A percentile compares a stretch with the other conserved stretches of the same genome.
phyloP scores from a whole-genome alignment of 148 eudicot species.

The Dysphania ambrosioides region DNA sequence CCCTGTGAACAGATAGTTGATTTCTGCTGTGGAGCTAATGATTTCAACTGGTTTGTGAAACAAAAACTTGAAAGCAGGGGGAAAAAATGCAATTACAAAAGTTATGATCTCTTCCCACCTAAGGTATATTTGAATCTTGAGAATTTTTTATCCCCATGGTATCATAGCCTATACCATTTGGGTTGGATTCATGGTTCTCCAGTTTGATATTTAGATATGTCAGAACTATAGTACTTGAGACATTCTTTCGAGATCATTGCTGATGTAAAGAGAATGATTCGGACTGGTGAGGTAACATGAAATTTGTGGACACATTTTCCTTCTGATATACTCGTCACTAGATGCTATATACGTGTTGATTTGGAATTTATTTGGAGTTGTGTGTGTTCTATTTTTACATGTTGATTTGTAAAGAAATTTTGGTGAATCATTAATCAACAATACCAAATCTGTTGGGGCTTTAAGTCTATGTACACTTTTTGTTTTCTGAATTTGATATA shows the following conservation, averaged over 20 bases:
- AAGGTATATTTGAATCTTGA: slow-evolving; percentile 45
- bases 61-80: slow-evolving; percentile 69
- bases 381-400: neutral
- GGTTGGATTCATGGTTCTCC: neutral
- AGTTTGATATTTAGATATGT: neutral
- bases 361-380: no score
- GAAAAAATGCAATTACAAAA: slow-evolving; percentile 64
- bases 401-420: no score
- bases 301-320: no score
- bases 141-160: neutral
- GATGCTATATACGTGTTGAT: no score
- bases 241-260: neutral
- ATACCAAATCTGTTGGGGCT: neutral
- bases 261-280: neutral
- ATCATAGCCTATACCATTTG: neutral
- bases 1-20: slow-evolving; percentile 73
- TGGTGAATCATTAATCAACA: no score
- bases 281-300: no score
- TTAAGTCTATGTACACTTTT: no score
- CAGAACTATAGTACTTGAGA: neutral
- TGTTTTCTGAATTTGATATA: neutral
- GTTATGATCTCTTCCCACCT: slow-evolving; percentile 68
- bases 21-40: slow-evolving; percentile 96
- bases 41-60: slow-evolving; percentile 78
- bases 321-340: no score